A percentile compares a stretch with the other conserved stretches of the same genome.
These are phyloP conservation scores for Teunomyces panamensis DNA, from an alignment of 805 yeast species.

Conservation along the genomic window DNA sequence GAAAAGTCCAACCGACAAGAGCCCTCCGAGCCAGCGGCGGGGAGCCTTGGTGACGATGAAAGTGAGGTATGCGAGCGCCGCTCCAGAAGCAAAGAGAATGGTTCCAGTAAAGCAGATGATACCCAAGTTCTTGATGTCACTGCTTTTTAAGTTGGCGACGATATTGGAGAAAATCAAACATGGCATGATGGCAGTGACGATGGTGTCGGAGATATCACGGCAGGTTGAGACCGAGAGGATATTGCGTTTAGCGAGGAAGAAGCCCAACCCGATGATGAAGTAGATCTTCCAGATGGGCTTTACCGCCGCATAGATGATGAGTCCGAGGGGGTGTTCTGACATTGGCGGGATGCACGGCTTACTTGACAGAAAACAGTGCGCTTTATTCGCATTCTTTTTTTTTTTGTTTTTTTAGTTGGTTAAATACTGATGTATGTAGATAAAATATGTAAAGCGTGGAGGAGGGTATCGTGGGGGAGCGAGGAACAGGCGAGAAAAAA, in stretches of 20 bases:
- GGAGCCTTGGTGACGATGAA: slow-evolving; percentile 60
- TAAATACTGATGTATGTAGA: no score
- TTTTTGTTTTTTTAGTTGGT: no score
- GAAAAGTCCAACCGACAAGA: slow-evolving; percentile 66
- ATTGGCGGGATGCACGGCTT: background rate
- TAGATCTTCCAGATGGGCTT: slow-evolving; percentile 87
- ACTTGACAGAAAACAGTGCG: background rate
- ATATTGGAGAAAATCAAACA: slow-evolving; percentile 73
- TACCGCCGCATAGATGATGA: slow-evolving; percentile 70
- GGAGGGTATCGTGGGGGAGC: no score
- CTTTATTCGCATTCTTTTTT: no score
- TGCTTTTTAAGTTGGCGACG: slow-evolving; percentile 60
- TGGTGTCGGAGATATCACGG: slow-evolving; percentile 64
- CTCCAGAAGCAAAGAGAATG: slow-evolving; percentile 51
- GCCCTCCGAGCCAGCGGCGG: slow-evolving; percentile 72
- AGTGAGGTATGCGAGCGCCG: slow-evolving; percentile 43
- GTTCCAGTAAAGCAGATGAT: slow-evolving; percentile 51
- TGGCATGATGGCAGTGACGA: slow-evolving; percentile 69
- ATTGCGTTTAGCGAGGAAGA: slow-evolving; percentile 56
- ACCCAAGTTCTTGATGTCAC: slow-evolving; percentile 70
- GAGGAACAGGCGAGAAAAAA: no score
- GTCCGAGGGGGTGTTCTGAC: slow-evolving; percentile 44
- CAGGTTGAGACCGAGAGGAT: slow-evolving; percentile 65
- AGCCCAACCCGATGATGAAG: slow-evolving; percentile 67
- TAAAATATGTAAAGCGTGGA: no score